A percentile compares a stretch with the other conserved stretches of the same genome.
Conservation (phyloP, 345 rosid species). For the Turritis glabra region DNA sequence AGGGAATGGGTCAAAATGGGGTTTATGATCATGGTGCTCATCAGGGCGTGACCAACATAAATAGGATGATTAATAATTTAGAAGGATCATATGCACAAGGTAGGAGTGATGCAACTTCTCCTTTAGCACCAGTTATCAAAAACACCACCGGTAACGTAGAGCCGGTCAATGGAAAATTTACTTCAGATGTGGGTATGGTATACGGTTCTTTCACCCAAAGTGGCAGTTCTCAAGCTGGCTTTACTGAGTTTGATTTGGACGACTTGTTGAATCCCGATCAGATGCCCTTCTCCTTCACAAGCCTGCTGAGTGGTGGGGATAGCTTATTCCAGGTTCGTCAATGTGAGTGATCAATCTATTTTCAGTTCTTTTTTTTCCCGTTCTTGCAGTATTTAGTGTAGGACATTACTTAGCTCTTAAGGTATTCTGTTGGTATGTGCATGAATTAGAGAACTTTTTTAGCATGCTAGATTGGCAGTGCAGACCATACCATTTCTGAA, state of each 20-base stretch:
- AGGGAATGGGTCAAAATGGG: constrained; percentile 13
- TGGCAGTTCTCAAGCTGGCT: constrained; percentile 40
- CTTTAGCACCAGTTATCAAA: constrained; percentile 20
- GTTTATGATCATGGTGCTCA: constrained; percentile 20
- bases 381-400: background rate
- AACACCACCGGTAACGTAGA: constrained; percentile 6
- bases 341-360: constrained; percentile 21
- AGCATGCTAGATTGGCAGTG: background rate
- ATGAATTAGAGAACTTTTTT: background rate
- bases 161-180: constrained; percentile 5
- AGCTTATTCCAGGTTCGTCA: constrained; percentile 32
- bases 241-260: constrained; percentile 26
- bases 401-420: background rate
- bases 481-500: constrained; percentile 20
- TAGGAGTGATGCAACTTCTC: constrained; percentile 33
- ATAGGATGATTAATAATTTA: constrained; percentile 37
- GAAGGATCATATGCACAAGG: constrained; percentile 37
- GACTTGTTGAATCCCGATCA: constrained; percentile 35
- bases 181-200: constrained; percentile 21
- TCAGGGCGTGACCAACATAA: constrained; percentile 21
- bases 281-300: constrained; percentile 42
- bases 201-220: constrained; percentile 24
- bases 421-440: background rate
- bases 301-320: constrained; percentile 28
- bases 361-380: background rate